phyloP scores from a whole-genome alignment of 257 asterid species.

The Solanum okadae region DNA sequence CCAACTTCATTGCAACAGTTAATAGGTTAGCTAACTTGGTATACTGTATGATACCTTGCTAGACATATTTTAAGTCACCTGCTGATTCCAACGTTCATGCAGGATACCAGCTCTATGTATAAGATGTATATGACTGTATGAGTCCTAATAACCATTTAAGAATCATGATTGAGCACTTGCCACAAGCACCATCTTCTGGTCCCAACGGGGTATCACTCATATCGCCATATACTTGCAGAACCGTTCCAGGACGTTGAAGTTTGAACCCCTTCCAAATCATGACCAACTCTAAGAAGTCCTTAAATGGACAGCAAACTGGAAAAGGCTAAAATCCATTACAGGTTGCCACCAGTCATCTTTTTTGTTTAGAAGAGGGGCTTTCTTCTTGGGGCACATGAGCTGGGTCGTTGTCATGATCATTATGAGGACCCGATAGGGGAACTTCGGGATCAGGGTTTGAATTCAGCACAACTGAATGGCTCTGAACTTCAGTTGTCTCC shows the following conservation, averaged over 20 bases:
- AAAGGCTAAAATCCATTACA: neutral
- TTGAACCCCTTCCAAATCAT: neutral
- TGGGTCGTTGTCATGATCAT: constrained; percentile 15
- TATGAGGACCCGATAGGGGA: constrained; percentile 17
- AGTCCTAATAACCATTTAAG: neutral
- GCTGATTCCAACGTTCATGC: neutral
- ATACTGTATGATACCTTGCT: neutral
- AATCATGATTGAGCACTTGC: neutral
- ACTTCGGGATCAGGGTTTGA: constrained; percentile 18
- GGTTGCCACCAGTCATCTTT: neutral
- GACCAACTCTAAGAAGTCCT: neutral
- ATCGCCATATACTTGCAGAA: neutral
- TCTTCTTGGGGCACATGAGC: constrained; percentile 2
- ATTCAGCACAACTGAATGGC: constrained; percentile 25
- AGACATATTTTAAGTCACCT: neutral
- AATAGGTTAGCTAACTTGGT: neutral
- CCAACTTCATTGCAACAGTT: neutral
- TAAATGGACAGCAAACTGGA: neutral
- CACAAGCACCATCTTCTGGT: neutral
- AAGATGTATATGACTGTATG: neutral
- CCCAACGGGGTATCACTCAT: neutral
- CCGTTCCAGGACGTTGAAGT: neutral
- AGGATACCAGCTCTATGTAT: neutral
- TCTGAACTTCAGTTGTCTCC: constrained; percentile 18
- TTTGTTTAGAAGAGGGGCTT: neutral